Percentiles rank a stretch among this genome's conserved stretches.
phyloP scores from a whole-genome alignment of 345 rosid species.

The Lagerstroemia speciosa region DNA sequence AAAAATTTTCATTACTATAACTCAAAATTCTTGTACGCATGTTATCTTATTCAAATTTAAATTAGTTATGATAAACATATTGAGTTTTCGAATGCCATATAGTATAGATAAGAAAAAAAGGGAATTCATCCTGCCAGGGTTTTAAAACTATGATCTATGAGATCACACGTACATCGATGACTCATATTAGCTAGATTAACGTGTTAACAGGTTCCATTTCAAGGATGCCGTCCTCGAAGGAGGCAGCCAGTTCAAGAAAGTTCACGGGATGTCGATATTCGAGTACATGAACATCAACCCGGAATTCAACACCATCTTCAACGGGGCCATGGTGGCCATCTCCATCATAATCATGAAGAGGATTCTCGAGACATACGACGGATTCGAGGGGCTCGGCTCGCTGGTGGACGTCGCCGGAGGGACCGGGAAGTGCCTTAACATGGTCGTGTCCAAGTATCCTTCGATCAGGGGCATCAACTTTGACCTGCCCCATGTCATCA shows the following conservation, averaged over 20 bases:
- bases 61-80: too few relatives aligned
- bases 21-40: too few relatives aligned
- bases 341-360: slow-evolving; percentile 19
- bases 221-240: slow-evolving; percentile 30
- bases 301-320: slow-evolving; percentile 14
- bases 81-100: too few relatives aligned
- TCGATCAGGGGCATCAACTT: slow-evolving; percentile 39
- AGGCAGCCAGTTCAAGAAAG: slow-evolving; percentile 22
- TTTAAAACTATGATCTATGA: too few relatives aligned
- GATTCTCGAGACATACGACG: slow-evolving; percentile 21
- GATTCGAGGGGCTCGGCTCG: slow-evolving; percentile 22
- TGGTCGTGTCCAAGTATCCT: slow-evolving; percentile 33
- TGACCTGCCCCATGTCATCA: slow-evolving; percentile 28
- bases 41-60: too few relatives aligned
- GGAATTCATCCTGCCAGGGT: too few relatives aligned
- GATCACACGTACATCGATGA: too few relatives aligned
- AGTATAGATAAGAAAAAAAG: too few relatives aligned
- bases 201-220: slow-evolving; percentile 20
- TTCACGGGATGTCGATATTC: slow-evolving; percentile 17
- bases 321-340: slow-evolving; percentile 16
- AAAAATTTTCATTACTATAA: too few relatives aligned
- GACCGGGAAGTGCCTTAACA: slow-evolving; percentile 18
- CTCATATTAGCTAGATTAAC: too few relatives aligned
- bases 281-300: slow-evolving; percentile 14
- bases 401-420: slow-evolving; percentile 39